phyloP scores from a whole-genome alignment of 768 basidiomycete genomes.

The Tylopilus rubrobrunneus region DNA sequence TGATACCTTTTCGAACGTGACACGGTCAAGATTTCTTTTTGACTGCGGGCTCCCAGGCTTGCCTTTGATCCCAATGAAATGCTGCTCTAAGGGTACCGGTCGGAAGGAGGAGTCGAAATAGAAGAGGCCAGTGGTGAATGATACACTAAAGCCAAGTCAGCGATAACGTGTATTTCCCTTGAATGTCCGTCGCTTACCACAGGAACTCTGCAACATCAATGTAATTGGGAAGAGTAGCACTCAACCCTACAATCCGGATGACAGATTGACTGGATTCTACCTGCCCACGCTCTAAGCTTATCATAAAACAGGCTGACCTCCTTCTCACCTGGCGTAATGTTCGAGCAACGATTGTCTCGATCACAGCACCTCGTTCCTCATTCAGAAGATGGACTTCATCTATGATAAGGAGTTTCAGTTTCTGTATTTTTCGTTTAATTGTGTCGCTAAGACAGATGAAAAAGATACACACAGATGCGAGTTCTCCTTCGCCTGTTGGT shows the following conservation, averaged over 20 bases:
- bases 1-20: conserved; percentile 87
- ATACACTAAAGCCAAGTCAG: conserved; percentile 55
- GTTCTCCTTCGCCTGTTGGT: conserved; percentile 93
- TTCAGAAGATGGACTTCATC: conserved; percentile 97
- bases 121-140: conserved; percentile 82
- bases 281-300: conserved; percentile 34
- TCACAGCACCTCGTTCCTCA: conserved; percentile 96
- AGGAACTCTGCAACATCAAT: conserved; percentile 94
- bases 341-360: conserved; percentile 96
- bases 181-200: conserved; percentile 50
- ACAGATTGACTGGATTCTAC: conserved; percentile 96
- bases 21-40: conserved; percentile 83
- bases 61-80: conserved; percentile 91
- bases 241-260: conserved; percentile 93
- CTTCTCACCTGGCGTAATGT: conserved; percentile 78
- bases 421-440: conserved; percentile 41
- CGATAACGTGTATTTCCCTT: neutral
- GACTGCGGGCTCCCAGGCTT: conserved; percentile 71
- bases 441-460: neutral
- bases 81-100: conserved; percentile 94
- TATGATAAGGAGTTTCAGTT: conserved; percentile 90
- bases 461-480: conserved; percentile 69
- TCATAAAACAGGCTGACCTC: neutral
- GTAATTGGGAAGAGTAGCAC: conserved; percentile 96
- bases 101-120: conserved; percentile 98